A percentile compares a stretch with the other conserved stretches of the same genome.
Conservation (phyloP, 2,329 filamentous ascomycete genomes). For the Penicillium sclerotiorum region DNA sequence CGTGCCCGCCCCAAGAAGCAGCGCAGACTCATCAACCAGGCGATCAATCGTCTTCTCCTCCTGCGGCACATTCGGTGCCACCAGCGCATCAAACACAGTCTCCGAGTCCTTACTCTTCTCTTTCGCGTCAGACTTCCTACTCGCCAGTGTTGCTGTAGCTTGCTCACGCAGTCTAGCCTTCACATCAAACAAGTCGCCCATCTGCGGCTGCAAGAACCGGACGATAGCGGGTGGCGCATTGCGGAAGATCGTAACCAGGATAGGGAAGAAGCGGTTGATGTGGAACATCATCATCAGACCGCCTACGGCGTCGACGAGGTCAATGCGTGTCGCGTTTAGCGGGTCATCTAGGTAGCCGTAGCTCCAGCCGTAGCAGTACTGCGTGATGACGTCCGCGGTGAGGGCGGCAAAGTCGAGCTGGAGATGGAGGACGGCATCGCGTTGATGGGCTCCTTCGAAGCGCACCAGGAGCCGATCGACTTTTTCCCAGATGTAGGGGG, state of each 20-base stretch:
- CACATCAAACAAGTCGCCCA: slow-evolving; percentile 25
- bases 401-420: slow-evolving; percentile 32
- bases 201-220: slow-evolving; percentile 20
- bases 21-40: slow-evolving; percentile 34
- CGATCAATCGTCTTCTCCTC: slow-evolving; percentile 41
- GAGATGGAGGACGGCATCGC: slow-evolving; percentile 22
- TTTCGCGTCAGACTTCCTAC: slow-evolving; percentile 7
- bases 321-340: slow-evolving; percentile 25
- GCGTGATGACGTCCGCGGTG: slow-evolving; percentile 41
- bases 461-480: slow-evolving; percentile 32
- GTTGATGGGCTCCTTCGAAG: slow-evolving; percentile 23
- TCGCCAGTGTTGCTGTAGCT: slow-evolving; percentile 11
- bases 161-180: slow-evolving; percentile 22
- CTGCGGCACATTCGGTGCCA: slow-evolving; percentile 37
- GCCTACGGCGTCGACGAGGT: slow-evolving; percentile 26
- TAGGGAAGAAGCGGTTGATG: slow-evolving; percentile 32
- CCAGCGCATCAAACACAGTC: slow-evolving; percentile 34
- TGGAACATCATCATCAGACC: slow-evolving; percentile 30
- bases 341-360: slow-evolving; percentile 34
- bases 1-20: slow-evolving; percentile 37
- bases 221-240: slow-evolving; percentile 25
- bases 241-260: slow-evolving; percentile 29
- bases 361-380: slow-evolving; percentile 42
- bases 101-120: not conserved
- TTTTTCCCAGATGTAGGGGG: slow-evolving; percentile 42